Percentiles rank a stretch among this genome's conserved stretches.
Evolutionary conservation across 164 flowering plant species (phyloP).

Genomic region (Saururus chinensis): DNA sequence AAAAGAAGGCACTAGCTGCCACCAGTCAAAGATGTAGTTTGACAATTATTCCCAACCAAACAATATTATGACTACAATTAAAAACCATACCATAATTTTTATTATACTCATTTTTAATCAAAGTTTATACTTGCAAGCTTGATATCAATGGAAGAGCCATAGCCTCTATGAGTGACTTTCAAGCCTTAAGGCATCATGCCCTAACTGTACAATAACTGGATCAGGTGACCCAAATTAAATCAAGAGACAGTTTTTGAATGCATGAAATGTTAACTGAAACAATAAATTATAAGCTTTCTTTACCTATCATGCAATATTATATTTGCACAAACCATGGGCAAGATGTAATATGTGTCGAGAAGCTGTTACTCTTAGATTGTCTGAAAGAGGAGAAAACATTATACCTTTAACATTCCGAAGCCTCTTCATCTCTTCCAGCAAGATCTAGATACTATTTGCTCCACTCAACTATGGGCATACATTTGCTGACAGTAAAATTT

Average conservation of each 20-base stretch:
- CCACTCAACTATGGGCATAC: neutral
- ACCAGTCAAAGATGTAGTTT: too few relatives aligned
- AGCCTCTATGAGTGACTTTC: neutral
- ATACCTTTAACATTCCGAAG: neutral
- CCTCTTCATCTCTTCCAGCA: neutral
- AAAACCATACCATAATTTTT: neutral
- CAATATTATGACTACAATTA: neutral
- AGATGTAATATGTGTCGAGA: neutral
- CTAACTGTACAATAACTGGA: neutral
- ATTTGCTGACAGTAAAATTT: neutral
- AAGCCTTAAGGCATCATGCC: neutral
- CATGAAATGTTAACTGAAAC: neutral
- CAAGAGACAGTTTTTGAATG: neutral
- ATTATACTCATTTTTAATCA: neutral
- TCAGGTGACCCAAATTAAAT: neutral
- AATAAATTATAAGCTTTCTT: neutral
- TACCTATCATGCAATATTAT: neutral
- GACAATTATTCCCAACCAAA: too few relatives aligned
- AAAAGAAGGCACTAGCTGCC: neutral
- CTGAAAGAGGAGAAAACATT: neutral
- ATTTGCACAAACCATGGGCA: neutral
- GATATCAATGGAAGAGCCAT: neutral
- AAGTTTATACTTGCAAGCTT: neutral
- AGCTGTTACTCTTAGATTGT: neutral
- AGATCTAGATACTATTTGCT: neutral